Evolutionary conservation across 345 rosid species (phyloP).

Genomic region (Cardamine chenopodiifolia): DNA sequence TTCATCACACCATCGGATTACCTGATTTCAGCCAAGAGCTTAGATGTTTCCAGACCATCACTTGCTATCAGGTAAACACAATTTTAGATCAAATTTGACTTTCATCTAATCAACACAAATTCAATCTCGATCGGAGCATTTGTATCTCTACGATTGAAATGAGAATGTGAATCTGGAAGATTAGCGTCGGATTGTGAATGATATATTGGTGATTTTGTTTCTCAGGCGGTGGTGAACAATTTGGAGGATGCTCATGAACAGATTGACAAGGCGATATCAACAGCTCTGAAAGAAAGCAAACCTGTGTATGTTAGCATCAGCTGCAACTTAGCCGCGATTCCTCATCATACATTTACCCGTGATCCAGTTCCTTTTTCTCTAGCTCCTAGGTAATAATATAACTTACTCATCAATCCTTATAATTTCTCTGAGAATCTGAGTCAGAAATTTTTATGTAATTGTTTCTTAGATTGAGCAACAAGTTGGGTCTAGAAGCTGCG

Average conservation of each 20-base stretch:
- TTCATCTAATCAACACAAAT: neutral
- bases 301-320: conserved; percentile 6
- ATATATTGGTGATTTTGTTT: neutral
- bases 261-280: conserved; percentile 13
- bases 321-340: conserved; percentile 20
- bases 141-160: no score
- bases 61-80: conserved; percentile 41
- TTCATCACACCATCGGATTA: conserved; percentile 62
- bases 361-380: conserved; percentile 4
- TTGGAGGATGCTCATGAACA: conserved; percentile 23
- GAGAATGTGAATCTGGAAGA: no score
- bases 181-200: neutral
- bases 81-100: neutral
- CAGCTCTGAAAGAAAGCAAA: conserved; percentile 18
- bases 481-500: conserved; percentile 10
- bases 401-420: neutral
- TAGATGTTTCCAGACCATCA: conserved; percentile 56
- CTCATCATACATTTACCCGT: conserved; percentile 3
- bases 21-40: conserved; percentile 60
- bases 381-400: neutral
- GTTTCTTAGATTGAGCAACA: conserved; percentile 16
- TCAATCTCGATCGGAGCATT: neutral
- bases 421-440: neutral
- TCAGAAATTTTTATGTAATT: neutral
- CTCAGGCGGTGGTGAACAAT: conserved; percentile 23